These are phyloP conservation scores for Drosera spatulata DNA, from an alignment of 179 eudicot species.

Conservation along the genomic window DNA sequence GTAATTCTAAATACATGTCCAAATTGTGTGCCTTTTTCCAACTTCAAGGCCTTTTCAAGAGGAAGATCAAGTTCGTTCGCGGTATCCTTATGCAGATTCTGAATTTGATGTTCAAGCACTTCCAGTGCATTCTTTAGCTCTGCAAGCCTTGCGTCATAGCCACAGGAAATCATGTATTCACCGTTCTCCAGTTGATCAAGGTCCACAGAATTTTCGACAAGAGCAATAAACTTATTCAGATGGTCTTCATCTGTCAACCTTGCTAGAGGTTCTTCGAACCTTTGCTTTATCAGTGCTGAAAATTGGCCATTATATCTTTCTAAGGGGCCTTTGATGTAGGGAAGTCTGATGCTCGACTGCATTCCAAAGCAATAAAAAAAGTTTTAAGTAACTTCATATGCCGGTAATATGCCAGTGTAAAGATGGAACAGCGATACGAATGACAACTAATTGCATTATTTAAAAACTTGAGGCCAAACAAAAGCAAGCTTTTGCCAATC, in stretches of 20 bases:
- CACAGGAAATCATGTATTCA: constrained; percentile 90
- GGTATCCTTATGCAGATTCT: constrained; percentile 54
- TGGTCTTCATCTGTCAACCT: constrained; percentile 64
- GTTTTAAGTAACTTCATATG: not conserved
- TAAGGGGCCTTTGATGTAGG: constrained; percentile 68
- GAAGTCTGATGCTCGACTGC: constrained; percentile 91
- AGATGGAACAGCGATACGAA: not conserved
- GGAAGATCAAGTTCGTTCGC: constrained; percentile 84
- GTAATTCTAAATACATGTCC: constrained; percentile 98
- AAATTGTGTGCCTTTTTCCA: constrained; percentile 94
- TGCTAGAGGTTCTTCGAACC: constrained; percentile 57
- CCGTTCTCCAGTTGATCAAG: constrained; percentile 95
- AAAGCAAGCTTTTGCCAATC: no score
- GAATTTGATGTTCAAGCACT: constrained; percentile 59
- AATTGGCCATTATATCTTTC: constrained; percentile 63
- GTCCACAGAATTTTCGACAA: constrained; percentile 90
- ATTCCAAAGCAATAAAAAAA: not conserved
- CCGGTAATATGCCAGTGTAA: not conserved
- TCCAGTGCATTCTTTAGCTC: constrained; percentile 61
- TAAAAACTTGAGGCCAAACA: no score
- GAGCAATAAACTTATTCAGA: constrained; percentile 72
- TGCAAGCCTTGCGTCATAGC: constrained; percentile 63
- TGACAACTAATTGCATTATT: no score
- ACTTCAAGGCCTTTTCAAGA: constrained; percentile 67
- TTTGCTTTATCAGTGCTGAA: constrained; percentile 56